Base-by-base conservation (phyloP, 108 stramenopile genomes). In the Nitzschia putrida region DNA sequence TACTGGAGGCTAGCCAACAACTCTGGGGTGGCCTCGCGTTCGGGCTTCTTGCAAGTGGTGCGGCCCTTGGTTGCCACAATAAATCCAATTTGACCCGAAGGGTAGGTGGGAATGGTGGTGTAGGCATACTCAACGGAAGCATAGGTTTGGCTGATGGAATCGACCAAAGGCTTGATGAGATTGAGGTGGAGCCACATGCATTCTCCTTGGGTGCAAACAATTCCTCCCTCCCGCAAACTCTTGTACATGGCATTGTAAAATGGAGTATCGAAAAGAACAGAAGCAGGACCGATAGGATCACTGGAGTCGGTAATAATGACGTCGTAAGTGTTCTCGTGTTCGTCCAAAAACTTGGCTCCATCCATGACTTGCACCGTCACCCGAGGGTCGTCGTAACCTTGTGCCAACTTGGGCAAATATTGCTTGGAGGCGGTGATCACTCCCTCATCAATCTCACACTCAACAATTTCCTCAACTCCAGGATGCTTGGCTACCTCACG, bases 41-140 rank as follows among this genome's bases (percentile, higher is more conserved):
- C 68, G 6, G 92, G 89, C 10, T 58, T 73, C 54, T 82, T 83
- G 73, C 89, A 90, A 12, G 73, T 74, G 0, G 71, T 37, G 3
- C 54, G 26, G 14, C 77, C 77, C 66, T 95, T 95, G 57, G 88
- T 89, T n/a, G 89, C 92, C 47, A 99, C 52, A 39, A 98, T 85
- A 70, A 98, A 97, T 0, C 98, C 99, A 74, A 99, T 99, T 79
- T 98, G 97, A 4, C 99, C 99, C 21, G 86, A 89, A 3, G 99
- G 99, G 74, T 99, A 98, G 21, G 97, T 97, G 8, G 99, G 99
- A 54, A 99, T 95, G 21, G 93, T 94, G n/a, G 95, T 97, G 79
- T 92, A 98, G 7, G 97, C 97, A 73, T 98, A 99, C 54, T 97
- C 96, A 38, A 97, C 97, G 0, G 84, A 74, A 16, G 82, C 68